These are phyloP conservation scores for Zoysia pacifica DNA, from an alignment of 176 grass and related monocot genomes.

Conservation along the genomic window DNA sequence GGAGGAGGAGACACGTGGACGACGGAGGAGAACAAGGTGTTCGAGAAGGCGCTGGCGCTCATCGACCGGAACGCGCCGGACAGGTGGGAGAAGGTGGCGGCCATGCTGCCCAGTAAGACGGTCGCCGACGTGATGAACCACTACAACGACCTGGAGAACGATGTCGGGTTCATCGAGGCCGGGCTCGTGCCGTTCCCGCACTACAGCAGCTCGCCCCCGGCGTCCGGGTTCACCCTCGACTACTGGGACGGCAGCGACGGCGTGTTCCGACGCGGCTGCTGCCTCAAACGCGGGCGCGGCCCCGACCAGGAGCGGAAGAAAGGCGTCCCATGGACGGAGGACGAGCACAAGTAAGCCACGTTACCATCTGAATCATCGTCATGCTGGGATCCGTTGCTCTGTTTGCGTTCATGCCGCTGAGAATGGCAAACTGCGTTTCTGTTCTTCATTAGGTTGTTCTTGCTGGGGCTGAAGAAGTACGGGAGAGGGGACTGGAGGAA, in stretches of 20 bases:
- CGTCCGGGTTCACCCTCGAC: conserved; percentile 57
- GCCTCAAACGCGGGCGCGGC: conserved; percentile 55
- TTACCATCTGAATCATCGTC: not conserved
- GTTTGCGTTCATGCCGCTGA: conserved; percentile 5
- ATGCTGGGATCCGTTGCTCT: not conserved
- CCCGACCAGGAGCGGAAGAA: conserved; percentile 93
- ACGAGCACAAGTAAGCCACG: conserved; percentile 80
- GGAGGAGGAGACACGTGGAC: conserved; percentile 53
- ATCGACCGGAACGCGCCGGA: conserved; percentile 71
- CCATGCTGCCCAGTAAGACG: conserved; percentile 68
- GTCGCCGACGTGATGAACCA: conserved; percentile 64
- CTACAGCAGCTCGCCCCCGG: conserved; percentile 47
- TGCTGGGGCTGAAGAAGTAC: conserved; percentile 87
- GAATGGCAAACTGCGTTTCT: conserved; percentile 10
- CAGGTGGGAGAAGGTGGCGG: conserved; percentile 76
- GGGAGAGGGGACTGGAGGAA: conserved; percentile 97
- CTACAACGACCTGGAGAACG: conserved; percentile 77
- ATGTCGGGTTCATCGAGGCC: conserved; percentile 84
- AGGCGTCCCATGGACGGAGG: conserved; percentile 95
- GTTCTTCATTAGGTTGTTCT: conserved; percentile 58
- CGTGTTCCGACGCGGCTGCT: conserved; percentile 62
- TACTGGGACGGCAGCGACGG: conserved; percentile 36
- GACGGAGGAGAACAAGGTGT: conserved; percentile 81
- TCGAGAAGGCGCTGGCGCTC: conserved; percentile 78
- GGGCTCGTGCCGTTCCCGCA: conserved; percentile 78